Base-by-base conservation (phyloP, 106 monocot species). In the Allium sativum region DNA sequence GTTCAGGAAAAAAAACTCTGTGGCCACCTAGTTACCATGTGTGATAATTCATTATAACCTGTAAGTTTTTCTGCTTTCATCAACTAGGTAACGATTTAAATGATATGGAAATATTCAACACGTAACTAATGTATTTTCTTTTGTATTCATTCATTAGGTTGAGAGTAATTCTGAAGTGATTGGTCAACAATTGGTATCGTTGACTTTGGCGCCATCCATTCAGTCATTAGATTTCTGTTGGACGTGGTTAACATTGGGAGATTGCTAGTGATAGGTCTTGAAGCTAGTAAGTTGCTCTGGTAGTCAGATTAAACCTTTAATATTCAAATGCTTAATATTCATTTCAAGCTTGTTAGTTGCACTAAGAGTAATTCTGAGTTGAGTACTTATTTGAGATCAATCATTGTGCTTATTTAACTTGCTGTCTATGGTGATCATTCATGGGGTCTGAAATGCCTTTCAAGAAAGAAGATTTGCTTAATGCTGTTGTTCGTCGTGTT, bases 21-120 rank as follows among this genome's bases (percentile, higher is more conserved):
- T 88, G 79, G 85, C 31, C 31, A 31, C 73, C 82, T 14, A 69
- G 73, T 40, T 83, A 76, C 74, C 78, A 73, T 40, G 89, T 85
- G 77, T 89, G 88, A 87, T 42, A 76, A 13, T 48, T 59, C 56
- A 72, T 42, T 63, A 65, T 75, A 58, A 50, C 54, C 22, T 77
- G 78, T 78, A 75, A 74, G n/a, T 12, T 18, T 12, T 10, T 58
- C 11, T 42, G 42, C 18, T 51, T 21, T 12, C 15, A 41, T 9
- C 19, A 16, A 45, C 45, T 61, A 17, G 44, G 31, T 31, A 31
- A 31, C 5, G n/a, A n/a, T n/a, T n/a, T n/a, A 31, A 31, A 31
- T 31, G 31, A 5, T 31, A 31, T 31, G 31, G 1, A 31, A 31
- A 5, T 31, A 31, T 31, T 31, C 5, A 31, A 5, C 31, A 31